phyloP scores from a whole-genome alignment of 2,329 filamentous ascomycete genomes.

The Colletotrichum lini region DNA sequence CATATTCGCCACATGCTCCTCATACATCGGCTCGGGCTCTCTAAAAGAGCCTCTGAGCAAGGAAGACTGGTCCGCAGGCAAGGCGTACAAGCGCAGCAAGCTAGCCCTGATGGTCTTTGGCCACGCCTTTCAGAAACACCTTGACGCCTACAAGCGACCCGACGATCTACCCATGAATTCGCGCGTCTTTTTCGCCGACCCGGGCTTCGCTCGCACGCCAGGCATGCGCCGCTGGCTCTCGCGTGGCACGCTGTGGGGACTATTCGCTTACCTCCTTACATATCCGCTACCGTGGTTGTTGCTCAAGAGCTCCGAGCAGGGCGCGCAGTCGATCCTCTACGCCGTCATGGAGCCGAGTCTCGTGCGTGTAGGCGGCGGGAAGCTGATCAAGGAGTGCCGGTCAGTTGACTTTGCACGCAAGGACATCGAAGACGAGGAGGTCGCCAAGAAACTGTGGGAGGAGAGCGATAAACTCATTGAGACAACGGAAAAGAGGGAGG shows the following conservation, averaged over 20 bases:
- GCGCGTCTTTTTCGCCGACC: slow-evolving; percentile 88
- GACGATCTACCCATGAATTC: slow-evolving; percentile 87
- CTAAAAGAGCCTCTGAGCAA: slow-evolving; percentile 67
- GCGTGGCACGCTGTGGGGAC: slow-evolving; percentile 84
- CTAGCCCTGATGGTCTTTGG: slow-evolving; percentile 92
- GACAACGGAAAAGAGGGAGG: slow-evolving; percentile 83
- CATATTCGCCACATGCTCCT: slow-evolving; percentile 87
- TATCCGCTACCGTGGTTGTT: slow-evolving; percentile 91
- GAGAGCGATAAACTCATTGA: slow-evolving; percentile 89
- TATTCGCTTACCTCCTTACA: slow-evolving; percentile 81
- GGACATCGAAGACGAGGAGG: slow-evolving; percentile 83
- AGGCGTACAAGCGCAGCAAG: slow-evolving; percentile 76
- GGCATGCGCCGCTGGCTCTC: slow-evolving; percentile 91
- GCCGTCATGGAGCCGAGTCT: slow-evolving; percentile 87
- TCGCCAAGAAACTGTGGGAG: slow-evolving; percentile 91
- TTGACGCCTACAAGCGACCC: slow-evolving; percentile 86
- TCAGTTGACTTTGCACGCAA: slow-evolving; percentile 78
- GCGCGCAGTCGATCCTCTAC: slow-evolving; percentile 88
- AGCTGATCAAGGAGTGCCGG: slow-evolving; percentile 89
- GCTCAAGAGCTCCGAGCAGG: slow-evolving; percentile 86
- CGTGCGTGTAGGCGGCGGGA: slow-evolving; percentile 72
- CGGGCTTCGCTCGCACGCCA: slow-evolving; percentile 86
- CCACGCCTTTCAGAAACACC: slow-evolving; percentile 91
- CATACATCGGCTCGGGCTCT: slow-evolving; percentile 85
- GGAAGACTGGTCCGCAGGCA: slow-evolving; percentile 68